A percentile compares a stretch with the other conserved stretches of the same genome.
phyloP scores from a whole-genome alignment of 2,329 filamentous ascomycete genomes.

The Zymoseptoria crescenta region DNA sequence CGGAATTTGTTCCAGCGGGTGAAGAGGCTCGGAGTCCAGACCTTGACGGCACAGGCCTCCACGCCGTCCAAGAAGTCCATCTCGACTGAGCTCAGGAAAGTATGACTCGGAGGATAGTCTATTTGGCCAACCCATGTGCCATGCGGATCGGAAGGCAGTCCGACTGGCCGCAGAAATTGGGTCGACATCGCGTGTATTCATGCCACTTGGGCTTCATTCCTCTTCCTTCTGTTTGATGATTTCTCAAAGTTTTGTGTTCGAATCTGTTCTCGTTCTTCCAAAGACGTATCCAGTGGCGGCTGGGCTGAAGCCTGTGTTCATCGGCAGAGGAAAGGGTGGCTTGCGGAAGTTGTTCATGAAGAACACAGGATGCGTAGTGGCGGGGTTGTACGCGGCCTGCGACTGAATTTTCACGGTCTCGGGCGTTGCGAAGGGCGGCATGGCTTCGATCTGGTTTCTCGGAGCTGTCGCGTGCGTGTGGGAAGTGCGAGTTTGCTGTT shows the following conservation, averaged over 20 bases:
- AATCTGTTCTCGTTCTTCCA: conserved; percentile 10
- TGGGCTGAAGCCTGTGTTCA: conserved; percentile 34
- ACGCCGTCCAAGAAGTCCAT: not conserved
- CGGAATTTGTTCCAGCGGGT: not conserved
- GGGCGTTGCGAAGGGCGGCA: conserved; percentile 30
- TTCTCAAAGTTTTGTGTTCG: conserved; percentile 21
- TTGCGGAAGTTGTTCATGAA: conserved; percentile 59
- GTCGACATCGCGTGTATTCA: not conserved
- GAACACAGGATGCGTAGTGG: conserved; percentile 65
- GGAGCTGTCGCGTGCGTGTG: conserved; percentile 28
- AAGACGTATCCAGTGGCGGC: conserved; percentile 39
- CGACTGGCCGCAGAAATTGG: not conserved
- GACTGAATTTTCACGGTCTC: conserved; percentile 1
- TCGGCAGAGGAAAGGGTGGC: conserved; percentile 41
- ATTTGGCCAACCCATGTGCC: not conserved
- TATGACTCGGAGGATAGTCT: not conserved
- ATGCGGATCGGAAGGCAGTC: too few relatives aligned
- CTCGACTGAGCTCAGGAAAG: not conserved
- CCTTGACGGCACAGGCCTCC: not conserved
- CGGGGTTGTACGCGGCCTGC: conserved; percentile 43
- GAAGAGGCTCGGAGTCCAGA: not conserved
- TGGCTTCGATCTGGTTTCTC: conserved; percentile 43
- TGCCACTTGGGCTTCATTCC: not conserved
- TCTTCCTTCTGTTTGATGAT: not conserved
- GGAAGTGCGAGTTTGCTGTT: conserved; percentile 25